These are phyloP conservation scores for Hydnum rufescens DNA, from an alignment of 768 basidiomycete genomes.

Conservation along the genomic window DNA sequence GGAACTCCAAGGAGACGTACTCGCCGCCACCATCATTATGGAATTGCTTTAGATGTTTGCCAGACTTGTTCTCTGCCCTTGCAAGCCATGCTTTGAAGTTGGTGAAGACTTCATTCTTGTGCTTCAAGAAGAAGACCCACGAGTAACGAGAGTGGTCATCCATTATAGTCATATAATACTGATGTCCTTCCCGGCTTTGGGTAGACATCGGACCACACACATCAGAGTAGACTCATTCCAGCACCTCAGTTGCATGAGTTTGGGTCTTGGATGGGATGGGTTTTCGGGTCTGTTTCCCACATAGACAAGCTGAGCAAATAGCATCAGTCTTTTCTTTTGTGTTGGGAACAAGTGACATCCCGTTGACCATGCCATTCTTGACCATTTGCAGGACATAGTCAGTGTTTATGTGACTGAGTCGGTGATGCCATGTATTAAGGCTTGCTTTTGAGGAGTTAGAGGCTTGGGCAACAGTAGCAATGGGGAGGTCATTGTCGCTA, in stretches of 20 bases:
- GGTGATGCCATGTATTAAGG: background rate
- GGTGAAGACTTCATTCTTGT: too few relatives aligned
- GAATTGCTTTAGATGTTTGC: conserved; percentile 1
- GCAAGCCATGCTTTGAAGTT: conserved; percentile 5
- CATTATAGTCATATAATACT: conserved; percentile 7
- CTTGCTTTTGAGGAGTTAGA: background rate
- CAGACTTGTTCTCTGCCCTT: conserved; percentile 2
- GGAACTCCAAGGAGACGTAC: conserved; percentile 5
- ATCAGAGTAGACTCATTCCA: too few relatives aligned
- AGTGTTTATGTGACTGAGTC: background rate
- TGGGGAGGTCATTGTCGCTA: background rate
- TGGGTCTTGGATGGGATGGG: too few relatives aligned
- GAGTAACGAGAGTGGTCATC: background rate
- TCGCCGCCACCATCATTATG: conserved; percentile 9
- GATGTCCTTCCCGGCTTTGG: background rate
- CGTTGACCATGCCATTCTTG: background rate
- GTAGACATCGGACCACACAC: conserved; percentile 4
- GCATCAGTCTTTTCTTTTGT: background rate
- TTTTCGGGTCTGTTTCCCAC: too few relatives aligned
- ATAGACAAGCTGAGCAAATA: conserved; percentile 4
- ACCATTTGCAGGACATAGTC: background rate
- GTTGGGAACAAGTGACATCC: too few relatives aligned
- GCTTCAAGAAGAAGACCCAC: background rate
- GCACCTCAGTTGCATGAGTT: too few relatives aligned
- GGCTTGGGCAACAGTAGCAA: background rate